Evolutionary conservation across 2,329 filamentous ascomycete genomes (phyloP), one percentile per base, ranked within the genome.

Genomic region (Didymella keratinophila): DNA sequence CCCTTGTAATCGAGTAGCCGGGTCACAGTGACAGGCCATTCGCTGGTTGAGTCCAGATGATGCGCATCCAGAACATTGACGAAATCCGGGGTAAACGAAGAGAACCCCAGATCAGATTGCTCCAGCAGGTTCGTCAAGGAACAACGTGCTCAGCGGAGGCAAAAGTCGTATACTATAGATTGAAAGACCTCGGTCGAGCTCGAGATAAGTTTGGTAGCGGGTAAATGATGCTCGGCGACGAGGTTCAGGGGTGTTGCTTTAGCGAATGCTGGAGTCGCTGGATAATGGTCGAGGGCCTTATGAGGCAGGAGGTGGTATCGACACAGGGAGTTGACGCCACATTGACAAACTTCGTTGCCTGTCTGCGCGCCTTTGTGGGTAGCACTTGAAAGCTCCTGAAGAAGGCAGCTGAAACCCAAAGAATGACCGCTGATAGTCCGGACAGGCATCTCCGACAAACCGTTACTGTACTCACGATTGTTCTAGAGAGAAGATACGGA

Each of bases 171-270:
- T 66, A 63, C 57, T 55, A 60, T 64, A 66, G 34, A 66, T 66
- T 66, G 57, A 21, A 60, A 57, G 62, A 57, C 62, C 36, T 45
- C 34, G 57, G 52, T 62, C 62, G 59, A 66, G 63, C 61, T 62
- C 61, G 21, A 52, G 47, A 28, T 36, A 21, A 36, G 27, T 52
- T 27, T 47, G 51, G 42, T 47, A 32, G 34, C 51, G 51, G 51
- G 51, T 53, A 53, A 53, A 47, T 53, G 34, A 32, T 23, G 51
- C 51, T 53, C 25, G 51, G 51, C 51, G 51, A 47, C 51, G 42
- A 47, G 43, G 51, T 23, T 47, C 51, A 53, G 43, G 51, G 51
- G 16, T 47, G 23, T 45, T 52, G 41, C 2, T 30, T 27, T 52
- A 45, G 42, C 50, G 50, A 52, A 37, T 45, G 30, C 27, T 39